phyloP scores from a whole-genome alignment of 139 green algal species.

The Micromonas commoda region DNA sequence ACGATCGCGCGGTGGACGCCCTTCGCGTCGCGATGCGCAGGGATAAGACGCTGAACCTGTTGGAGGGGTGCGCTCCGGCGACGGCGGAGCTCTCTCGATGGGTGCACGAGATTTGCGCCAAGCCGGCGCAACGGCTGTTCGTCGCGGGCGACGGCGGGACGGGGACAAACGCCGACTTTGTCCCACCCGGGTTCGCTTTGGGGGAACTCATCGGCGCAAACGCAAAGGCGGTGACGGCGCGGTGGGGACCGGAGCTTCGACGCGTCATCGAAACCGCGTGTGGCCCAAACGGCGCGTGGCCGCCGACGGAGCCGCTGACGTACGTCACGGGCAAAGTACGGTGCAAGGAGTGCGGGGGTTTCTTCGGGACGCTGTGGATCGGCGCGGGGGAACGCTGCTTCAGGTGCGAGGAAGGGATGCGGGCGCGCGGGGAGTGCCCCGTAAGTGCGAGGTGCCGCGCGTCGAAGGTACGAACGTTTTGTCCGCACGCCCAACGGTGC shows the following conservation, averaged over 20 bases:
- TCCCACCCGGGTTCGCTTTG: not conserved
- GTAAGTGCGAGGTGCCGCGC: not conserved
- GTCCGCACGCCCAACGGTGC: constrained; percentile 11
- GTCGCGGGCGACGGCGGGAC: not conserved
- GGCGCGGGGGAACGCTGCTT: not conserved
- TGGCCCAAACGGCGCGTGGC: not conserved
- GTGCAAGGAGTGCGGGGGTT: not conserved
- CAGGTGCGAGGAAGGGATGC: not conserved
- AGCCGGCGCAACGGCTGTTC: not conserved
- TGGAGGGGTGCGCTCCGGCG: not conserved
- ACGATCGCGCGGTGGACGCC: not conserved
- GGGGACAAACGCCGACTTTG: not conserved
- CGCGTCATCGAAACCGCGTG: too few relatives aligned
- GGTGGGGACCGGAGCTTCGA: too few relatives aligned
- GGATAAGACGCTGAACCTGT: not conserved
- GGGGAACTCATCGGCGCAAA: not conserved
- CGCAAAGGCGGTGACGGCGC: not conserved
- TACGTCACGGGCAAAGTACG: not conserved
- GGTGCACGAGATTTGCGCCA: not conserved
- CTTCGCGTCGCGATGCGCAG: not conserved
- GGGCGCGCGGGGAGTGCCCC: not conserved
- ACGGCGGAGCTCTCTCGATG: not conserved
- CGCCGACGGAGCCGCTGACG: not conserved
- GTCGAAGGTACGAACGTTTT: not conserved
- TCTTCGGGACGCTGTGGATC: not conserved